phyloP scores from a whole-genome alignment of 1,284 basidiomycete species.

The Wolfiporia cocos region DNA sequence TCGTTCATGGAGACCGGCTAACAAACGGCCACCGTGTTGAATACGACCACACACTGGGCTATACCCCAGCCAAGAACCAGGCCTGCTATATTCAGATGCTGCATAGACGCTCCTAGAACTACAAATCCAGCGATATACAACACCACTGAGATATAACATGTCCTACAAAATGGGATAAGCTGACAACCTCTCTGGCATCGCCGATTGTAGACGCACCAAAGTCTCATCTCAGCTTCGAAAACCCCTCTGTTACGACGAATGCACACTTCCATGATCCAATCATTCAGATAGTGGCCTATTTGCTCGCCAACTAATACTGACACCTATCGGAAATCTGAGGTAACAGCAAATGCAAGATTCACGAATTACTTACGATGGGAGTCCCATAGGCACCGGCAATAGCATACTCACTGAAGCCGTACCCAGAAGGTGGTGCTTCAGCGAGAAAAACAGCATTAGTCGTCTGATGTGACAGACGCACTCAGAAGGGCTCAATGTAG shows the following conservation, averaged over 20 bases:
- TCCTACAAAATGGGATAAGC: slow-evolving; percentile 31
- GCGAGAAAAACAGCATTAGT: slow-evolving; percentile 69
- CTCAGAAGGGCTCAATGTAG: neutral
- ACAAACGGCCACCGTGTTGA: slow-evolving; percentile 63
- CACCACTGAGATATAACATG: slow-evolving; percentile 56
- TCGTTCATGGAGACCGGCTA: slow-evolving; percentile 16
- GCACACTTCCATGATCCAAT: slow-evolving; percentile 52
- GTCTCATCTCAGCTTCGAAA: slow-evolving; percentile 64
- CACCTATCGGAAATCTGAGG: slow-evolving; percentile 30
- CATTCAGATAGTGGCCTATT: slow-evolving; percentile 60
- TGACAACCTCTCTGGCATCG: neutral
- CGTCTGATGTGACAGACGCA: slow-evolving; percentile 31
- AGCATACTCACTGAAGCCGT: slow-evolving; percentile 46
- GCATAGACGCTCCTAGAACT: slow-evolving; percentile 49
- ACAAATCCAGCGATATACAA: slow-evolving; percentile 63
- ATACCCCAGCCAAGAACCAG: slow-evolving; percentile 66
- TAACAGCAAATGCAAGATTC: neutral
- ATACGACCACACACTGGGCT: slow-evolving; percentile 52
- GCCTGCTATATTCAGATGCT: slow-evolving; percentile 47
- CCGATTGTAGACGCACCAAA: slow-evolving; percentile 44
- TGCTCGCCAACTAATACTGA: slow-evolving; percentile 61
- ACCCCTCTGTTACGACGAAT: slow-evolving; percentile 60
- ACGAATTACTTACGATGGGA: slow-evolving; percentile 44
- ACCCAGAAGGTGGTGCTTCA: slow-evolving; percentile 50
- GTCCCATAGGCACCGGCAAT: slow-evolving; percentile 60